Base-by-base conservation (phyloP, 352 stramenopile species). In the Pythium angustatum region DNA sequence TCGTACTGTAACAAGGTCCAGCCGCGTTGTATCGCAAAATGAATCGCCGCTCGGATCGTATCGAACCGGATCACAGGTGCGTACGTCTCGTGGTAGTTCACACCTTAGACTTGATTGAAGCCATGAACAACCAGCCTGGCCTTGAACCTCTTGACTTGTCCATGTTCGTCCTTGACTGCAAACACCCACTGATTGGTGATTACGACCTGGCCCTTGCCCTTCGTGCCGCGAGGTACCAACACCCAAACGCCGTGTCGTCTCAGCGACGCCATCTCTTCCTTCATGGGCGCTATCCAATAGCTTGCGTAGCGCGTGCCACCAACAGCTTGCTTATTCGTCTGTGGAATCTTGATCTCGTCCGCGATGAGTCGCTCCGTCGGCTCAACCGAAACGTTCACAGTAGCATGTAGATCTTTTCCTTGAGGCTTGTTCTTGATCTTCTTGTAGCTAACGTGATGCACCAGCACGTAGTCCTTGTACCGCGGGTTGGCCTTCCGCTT, bases 71-170 rank as follows among this genome's bases (percentile, higher is more conserved):
- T 53, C 45, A 53, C 45, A 5, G 45, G 45, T 19, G 45, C 22
- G 45, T 53, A 53, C 22, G 45, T 53, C 6, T 53, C 45, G 22
- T 34, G 22, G 45, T 53, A 53, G 27, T 53, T 53, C 12, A 53
- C 45, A 6, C 45, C 22, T 9, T 31, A 34, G 12, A n/a, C 22
- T 22, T 53, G 45, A 8, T 53, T 53, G 45, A 33, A 53, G 26
- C 26, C 24, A 54, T 26, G 47, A n/a, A 53, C 28, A 2, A 36
- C 47, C 12, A 53, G 22, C 10, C 47, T 30, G 2, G 47, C 21
- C 11, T 53, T 36, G 47, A 53, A 53, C 24, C 47, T n/a, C 28
- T 53, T 31, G 24, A 53, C 47, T 27, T n/a, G 14, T 15, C 19
- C 45, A n/a, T 34, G 45, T 31, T 53, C 19, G 34, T 33, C 22